A percentile compares a stretch with the other conserved stretches of the same genome.
phyloP scores from a whole-genome alignment of 2,329 filamentous ascomycete species.

The Colletotrichum chlorophyti region DNA sequence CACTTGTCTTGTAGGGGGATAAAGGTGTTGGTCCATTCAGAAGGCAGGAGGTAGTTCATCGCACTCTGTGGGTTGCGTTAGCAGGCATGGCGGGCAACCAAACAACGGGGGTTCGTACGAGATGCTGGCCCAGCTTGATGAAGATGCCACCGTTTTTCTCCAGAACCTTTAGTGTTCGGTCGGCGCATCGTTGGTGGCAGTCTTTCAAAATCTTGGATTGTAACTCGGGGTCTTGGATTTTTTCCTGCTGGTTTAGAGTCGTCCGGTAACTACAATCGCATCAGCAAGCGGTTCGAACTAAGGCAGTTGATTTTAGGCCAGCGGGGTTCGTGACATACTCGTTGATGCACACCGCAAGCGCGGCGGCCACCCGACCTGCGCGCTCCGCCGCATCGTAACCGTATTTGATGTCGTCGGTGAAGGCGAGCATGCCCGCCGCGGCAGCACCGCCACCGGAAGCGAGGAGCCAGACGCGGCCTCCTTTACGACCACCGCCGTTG shows the following conservation, averaged over 20 bases:
- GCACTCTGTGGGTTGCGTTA: conserved; percentile 68
- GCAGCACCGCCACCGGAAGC: conserved; percentile 59
- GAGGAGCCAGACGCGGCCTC: conserved; percentile 47
- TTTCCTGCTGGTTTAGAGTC: conserved; percentile 75
- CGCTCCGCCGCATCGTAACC: conserved; percentile 78
- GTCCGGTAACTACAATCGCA: conserved; percentile 75
- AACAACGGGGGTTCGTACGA: conserved; percentile 55
- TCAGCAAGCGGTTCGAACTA: conserved; percentile 37
- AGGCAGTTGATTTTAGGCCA: too few species aligned
- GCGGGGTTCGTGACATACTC: conserved; percentile 71
- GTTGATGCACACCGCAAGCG: conserved; percentile 83
- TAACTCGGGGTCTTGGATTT: conserved; percentile 66
- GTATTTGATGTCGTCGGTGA: conserved; percentile 76
- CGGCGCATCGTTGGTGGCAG: conserved; percentile 92
- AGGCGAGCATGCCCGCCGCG: conserved; percentile 57
- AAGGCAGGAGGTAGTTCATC: conserved; percentile 91
- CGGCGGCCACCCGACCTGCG: conserved; percentile 77
- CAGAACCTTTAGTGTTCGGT: conserved; percentile 82
- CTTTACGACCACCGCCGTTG: conserved; percentile 6
- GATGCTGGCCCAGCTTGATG: conserved; percentile 95
- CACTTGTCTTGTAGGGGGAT: conserved; percentile 96
- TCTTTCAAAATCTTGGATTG: conserved; percentile 74
- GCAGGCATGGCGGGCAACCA: not conserved
- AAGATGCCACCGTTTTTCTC: conserved; percentile 99
- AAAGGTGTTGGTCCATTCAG: conserved; percentile 95